Conservation (phyloP, 2,329 filamentous ascomycete genomes). For the Colletotrichum cuscutae region DNA sequence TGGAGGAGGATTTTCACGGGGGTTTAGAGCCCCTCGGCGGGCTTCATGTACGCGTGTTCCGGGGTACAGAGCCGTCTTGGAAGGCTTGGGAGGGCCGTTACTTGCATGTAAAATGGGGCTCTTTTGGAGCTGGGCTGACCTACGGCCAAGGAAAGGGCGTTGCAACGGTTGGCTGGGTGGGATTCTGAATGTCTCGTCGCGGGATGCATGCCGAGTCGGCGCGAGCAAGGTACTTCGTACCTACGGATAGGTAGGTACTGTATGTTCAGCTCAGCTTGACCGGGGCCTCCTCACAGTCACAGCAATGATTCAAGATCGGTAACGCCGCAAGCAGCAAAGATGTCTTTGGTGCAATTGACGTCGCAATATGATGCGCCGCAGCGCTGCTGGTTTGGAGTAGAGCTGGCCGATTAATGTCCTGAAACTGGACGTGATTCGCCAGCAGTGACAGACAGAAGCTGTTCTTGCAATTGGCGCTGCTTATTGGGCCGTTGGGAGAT, state of each 20-base stretch:
- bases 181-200: constrained; percentile 19
- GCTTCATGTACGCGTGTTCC: constrained; percentile 24
- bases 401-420: constrained; percentile 20
- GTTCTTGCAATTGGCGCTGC: constrained; percentile 20
- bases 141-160: constrained; percentile 13
- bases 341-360: constrained; percentile 13
- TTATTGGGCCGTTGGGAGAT: constrained; percentile 21
- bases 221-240: neutral
- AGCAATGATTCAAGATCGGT: neutral
- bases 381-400: constrained; percentile 13
- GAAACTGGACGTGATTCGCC: constrained; percentile 29
- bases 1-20: constrained; percentile 31
- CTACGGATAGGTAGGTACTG: too few species aligned
- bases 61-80: constrained; percentile 26
- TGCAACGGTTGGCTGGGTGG: constrained; percentile 1
- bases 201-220: neutral
- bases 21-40: constrained; percentile 20
- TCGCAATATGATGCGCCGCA: constrained; percentile 9
- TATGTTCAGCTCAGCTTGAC: constrained; percentile 25
- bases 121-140: constrained; percentile 14
- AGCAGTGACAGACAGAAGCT: constrained; percentile 6
- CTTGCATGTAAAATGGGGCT: constrained; percentile 32
- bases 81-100: constrained; percentile 19
- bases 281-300: neutral
- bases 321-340: neutral